Base-by-base conservation (phyloP, 441 rosid species). In the Euphorbia celastroides region DNA sequence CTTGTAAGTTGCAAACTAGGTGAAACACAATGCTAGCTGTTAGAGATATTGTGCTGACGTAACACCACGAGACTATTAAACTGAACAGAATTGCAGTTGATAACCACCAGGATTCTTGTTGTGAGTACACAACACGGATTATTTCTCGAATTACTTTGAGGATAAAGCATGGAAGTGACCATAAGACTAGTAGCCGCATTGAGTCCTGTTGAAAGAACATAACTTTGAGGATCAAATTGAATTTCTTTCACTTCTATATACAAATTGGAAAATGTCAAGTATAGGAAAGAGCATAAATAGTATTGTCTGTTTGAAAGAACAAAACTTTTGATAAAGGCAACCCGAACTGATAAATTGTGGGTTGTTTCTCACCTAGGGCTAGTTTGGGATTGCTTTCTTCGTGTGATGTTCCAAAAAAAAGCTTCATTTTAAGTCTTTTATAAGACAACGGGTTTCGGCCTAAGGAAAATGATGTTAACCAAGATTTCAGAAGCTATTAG, bases 1-100 rank as follows among this genome's bases (percentile, higher is more conserved):
- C 90, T 88, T 87, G 97, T 80, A 93, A 79, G 65, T 90, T 90
- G 80, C 99, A 93, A 38, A 91, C 86, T 68, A 93, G 65, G 76
- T 93, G 96, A 81, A 93, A 93, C 79, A 93, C 68, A 63, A 82
- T 78, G 77, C 96, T 84, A 16, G 96, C 96, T 28, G 92, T 78
- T 73, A 91, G 82, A 64, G 85, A 82, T 60, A 93, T 79, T 7
- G 81, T 77, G 71, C 92, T 85, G 67, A 82, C 73, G 41, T 78
- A 93, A 65, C 86, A 84, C 98, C 98, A 90, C 11, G 96, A 90
- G 32, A 89, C 60, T 64, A 82, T 72, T 76, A 90, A 72, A 1
- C 84, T 73, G 2, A 81, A 65, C 9, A 84, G 79, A 60, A 81
- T 74, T 16, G 77, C 79, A 60, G 83, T 34, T n/a, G 97, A 90